phyloP scores from a whole-genome alignment of 495 filamentous ascomycete genomes.

The Penicillium macrosclerotiorum region DNA sequence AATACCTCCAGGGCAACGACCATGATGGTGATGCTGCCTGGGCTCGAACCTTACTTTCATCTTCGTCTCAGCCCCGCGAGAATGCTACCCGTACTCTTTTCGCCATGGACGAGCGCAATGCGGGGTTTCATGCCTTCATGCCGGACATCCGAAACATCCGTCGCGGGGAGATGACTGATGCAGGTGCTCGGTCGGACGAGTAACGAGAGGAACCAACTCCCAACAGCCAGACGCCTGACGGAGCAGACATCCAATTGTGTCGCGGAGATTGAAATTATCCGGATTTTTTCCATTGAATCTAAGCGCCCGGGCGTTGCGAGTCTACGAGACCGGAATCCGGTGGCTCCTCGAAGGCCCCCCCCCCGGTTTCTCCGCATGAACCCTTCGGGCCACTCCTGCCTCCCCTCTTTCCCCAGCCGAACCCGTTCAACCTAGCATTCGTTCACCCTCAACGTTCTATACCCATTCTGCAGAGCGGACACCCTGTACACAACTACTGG shows the following conservation, averaged over 20 bases:
- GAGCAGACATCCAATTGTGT: neutral
- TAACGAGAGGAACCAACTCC: constrained; percentile 2
- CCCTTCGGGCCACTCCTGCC: constrained; percentile 22
- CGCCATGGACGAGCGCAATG: too few relatives aligned
- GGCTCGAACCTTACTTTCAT: too few relatives aligned
- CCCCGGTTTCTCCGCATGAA: constrained; percentile 25
- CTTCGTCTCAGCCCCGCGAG: neutral
- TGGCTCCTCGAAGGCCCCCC: neutral
- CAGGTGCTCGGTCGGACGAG: too few relatives aligned
- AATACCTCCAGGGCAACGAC: too few relatives aligned
- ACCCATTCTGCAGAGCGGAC: neutral
- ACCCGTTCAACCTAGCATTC: constrained; percentile 10
- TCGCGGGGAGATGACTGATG: constrained; percentile 14
- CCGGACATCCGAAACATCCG: constrained; percentile 24
- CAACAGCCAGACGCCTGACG: constrained; percentile 1
- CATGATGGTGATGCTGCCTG: too few relatives aligned
- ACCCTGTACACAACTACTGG: neutral
- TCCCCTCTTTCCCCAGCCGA: constrained; percentile 19
- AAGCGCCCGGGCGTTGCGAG: too few relatives aligned
- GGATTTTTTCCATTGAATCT: too few relatives aligned
- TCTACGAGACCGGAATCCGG: neutral
- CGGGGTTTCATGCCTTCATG: constrained; percentile 15
- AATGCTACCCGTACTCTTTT: neutral
- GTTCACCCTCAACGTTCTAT: constrained; percentile 1
- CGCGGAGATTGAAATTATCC: neutral